Percentiles rank a stretch among this genome's conserved stretches.
phyloP scores from a whole-genome alignment of 2,329 filamentous ascomycete genomes.

The Pyrenophora tritici-repentis region DNA sequence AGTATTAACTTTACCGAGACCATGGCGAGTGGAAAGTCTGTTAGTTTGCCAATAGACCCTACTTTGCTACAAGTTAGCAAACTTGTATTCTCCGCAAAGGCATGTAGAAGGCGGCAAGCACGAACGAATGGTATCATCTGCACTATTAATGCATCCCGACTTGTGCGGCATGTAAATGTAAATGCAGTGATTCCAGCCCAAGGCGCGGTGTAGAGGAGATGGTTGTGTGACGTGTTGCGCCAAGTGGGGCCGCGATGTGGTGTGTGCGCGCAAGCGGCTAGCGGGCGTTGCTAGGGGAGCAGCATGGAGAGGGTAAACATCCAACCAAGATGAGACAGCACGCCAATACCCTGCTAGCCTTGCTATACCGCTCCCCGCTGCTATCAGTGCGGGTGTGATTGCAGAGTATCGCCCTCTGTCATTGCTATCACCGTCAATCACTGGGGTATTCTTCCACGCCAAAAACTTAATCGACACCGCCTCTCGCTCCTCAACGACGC shows the following conservation, averaged over 20 bases:
- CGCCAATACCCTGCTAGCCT: slow-evolving; percentile 20
- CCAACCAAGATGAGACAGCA: slow-evolving; percentile 22
- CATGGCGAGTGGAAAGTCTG: no score
- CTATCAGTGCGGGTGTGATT: slow-evolving; percentile 21
- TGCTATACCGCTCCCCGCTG: slow-evolving; percentile 23
- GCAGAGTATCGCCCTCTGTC: slow-evolving; percentile 9
- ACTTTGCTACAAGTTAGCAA: no score
- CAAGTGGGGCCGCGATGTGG: slow-evolving; percentile 12
- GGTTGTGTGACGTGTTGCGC: slow-evolving; percentile 24
- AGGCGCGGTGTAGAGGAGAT: slow-evolving; percentile 8
- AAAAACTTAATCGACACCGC: slow-evolving; percentile 5
- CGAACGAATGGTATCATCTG: background rate
- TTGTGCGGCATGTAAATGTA: no score
- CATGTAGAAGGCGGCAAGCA: background rate
- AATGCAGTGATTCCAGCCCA: background rate
- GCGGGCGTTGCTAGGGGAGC: slow-evolving; percentile 28
- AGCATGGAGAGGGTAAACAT: slow-evolving; percentile 23
- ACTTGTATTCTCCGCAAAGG: no score
- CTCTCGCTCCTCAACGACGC: slow-evolving; percentile 16
- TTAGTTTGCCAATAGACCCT: no score
- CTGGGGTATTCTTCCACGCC: slow-evolving; percentile 8
- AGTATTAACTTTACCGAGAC: no score
- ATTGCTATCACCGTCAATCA: slow-evolving; percentile 19
- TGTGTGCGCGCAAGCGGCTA: slow-evolving; percentile 1
- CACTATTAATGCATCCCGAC: no score